A percentile compares a stretch with the other conserved stretches of the same genome.
phyloP scores from a whole-genome alignment of 2,329 filamentous ascomycete species.

The Mariannaea elegans region DNA sequence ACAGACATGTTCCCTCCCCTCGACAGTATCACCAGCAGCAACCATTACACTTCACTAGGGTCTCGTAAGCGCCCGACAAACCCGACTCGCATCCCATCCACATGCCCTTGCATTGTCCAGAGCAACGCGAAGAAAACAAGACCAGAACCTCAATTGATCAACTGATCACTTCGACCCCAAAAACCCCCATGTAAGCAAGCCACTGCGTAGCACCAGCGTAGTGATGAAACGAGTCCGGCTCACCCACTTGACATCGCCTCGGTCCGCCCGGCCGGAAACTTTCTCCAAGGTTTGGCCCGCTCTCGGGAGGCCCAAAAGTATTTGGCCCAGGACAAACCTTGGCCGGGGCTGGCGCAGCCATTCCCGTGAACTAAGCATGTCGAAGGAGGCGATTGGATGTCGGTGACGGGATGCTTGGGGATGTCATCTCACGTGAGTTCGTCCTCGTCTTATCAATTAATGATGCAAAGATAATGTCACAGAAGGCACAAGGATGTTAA shows the following conservation, averaged over 20 bases:
- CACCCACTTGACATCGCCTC: constrained; percentile 17
- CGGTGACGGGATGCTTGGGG: background rate
- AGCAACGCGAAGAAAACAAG: constrained; percentile 7
- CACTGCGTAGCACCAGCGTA: background rate
- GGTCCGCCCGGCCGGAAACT: constrained; percentile 17
- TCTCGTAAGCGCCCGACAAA: constrained; percentile 11
- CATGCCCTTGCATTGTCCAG: constrained; percentile 22
- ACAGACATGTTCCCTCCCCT: background rate
- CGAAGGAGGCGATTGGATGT: no score
- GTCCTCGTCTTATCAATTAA: no score
- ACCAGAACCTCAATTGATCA: background rate
- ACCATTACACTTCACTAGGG: constrained; percentile 5
- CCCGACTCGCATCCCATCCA: background rate
- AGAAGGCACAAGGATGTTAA: background rate
- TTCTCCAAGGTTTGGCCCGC: background rate
- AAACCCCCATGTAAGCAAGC: background rate
- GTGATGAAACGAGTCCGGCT: constrained; percentile 17
- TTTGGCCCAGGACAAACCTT: background rate
- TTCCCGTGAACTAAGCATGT: constrained; percentile 15
- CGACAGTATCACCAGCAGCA: constrained; percentile 10
- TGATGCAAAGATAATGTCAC: background rate
- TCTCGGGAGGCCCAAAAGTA: background rate
- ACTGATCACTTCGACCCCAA: background rate
- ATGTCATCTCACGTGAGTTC: background rate
- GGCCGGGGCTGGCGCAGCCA: constrained; percentile 10